Conservation (phyloP, 768 basidiomycete genomes). For the Tremella yokohamensis region DNA sequence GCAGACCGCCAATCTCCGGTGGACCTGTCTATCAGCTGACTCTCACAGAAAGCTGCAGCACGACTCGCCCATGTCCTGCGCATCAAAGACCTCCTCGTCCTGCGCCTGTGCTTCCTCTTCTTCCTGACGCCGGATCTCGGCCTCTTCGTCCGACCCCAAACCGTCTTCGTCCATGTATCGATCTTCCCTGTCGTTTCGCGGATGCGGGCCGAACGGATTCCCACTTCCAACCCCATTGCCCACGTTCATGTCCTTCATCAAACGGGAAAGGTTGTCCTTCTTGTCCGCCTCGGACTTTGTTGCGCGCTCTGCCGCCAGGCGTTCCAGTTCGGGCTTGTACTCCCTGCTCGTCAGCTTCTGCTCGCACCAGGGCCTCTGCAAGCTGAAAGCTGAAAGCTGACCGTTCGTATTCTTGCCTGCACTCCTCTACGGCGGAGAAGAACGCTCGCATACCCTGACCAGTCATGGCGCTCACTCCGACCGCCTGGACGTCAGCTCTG, state of each 20-base stretch:
- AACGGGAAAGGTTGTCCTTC: slow-evolving; percentile 44
- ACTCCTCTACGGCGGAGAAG: slow-evolving; percentile 83
- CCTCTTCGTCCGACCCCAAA: slow-evolving; percentile 40
- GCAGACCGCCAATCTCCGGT: slow-evolving; percentile 1
- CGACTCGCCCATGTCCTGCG: slow-evolving; percentile 37
- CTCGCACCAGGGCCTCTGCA: neutral
- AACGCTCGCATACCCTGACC: slow-evolving; percentile 91
- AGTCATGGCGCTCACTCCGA: slow-evolving; percentile 92
- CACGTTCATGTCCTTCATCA: slow-evolving; percentile 52
- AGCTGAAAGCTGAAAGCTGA: slow-evolving; percentile 54
- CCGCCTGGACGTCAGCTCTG: slow-evolving; percentile 59
- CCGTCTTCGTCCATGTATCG: slow-evolving; percentile 39
- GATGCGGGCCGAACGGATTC: slow-evolving; percentile 50
- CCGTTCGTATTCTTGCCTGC: slow-evolving; percentile 83
- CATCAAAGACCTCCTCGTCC: slow-evolving; percentile 30
- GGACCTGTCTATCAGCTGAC: neutral
- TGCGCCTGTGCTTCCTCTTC: slow-evolving; percentile 42
- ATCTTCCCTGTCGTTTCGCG: slow-evolving; percentile 47
- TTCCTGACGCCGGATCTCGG: slow-evolving; percentile 31
- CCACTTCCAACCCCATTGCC: slow-evolving; percentile 10
- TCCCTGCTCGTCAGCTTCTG: slow-evolving; percentile 57
- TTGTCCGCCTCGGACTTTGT: slow-evolving; percentile 47
- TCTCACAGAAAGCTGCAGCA: neutral
- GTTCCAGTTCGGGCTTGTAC: slow-evolving; percentile 83
- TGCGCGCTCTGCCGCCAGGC: slow-evolving; percentile 55